These are phyloP conservation scores for Barnettozyma pratensis DNA, from an alignment of 805 yeast genomes.

Conservation along the genomic window DNA sequence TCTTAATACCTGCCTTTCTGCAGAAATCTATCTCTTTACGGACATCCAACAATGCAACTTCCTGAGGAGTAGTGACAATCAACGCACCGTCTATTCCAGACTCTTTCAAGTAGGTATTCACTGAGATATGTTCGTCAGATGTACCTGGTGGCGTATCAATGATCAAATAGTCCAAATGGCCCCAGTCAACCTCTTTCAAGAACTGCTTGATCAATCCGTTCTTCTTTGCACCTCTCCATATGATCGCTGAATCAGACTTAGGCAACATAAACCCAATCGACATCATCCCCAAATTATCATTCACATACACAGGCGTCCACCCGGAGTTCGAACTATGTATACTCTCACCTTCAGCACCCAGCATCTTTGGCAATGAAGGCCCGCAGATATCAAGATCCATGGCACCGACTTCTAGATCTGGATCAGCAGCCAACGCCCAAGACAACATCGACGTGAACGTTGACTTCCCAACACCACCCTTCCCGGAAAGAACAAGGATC, in stretches of 20 bases:
- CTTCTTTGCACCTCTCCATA: slow-evolving; percentile 97
- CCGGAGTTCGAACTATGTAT: slow-evolving; percentile 89
- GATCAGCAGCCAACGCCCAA: slow-evolving; percentile 85
- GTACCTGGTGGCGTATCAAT: slow-evolving; percentile 99
- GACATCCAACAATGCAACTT: slow-evolving; percentile 91
- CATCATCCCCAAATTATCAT: slow-evolving; percentile 93
- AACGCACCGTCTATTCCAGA: slow-evolving; percentile 94
- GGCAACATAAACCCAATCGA: slow-evolving; percentile 94
- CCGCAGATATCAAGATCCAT: slow-evolving; percentile 98
- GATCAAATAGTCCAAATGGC: slow-evolving; percentile 73
- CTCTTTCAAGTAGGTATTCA: slow-evolving; percentile 81
- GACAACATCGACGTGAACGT: slow-evolving; percentile 94
- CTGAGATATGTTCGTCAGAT: slow-evolving; percentile 92
- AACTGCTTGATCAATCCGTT: slow-evolving; percentile 91
- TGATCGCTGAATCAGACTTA: slow-evolving; percentile 85
- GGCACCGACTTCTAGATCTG: slow-evolving; percentile 76
- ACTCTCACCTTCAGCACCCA: slow-evolving; percentile 83
- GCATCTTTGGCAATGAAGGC: slow-evolving; percentile 91
- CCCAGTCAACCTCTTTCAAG: slow-evolving; percentile 95
- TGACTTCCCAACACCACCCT: slow-evolving; percentile 97
- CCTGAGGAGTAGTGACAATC: slow-evolving; percentile 95
- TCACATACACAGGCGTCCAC: slow-evolving; percentile 95
- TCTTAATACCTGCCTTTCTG: slow-evolving; percentile 78
- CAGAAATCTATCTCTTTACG: slow-evolving; percentile 95
- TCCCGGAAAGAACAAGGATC: slow-evolving; percentile 74